Conservation (phyloP, 2,329 filamentous ascomycete genomes). For the Graphilbum ipis-grandicollis region DNA sequence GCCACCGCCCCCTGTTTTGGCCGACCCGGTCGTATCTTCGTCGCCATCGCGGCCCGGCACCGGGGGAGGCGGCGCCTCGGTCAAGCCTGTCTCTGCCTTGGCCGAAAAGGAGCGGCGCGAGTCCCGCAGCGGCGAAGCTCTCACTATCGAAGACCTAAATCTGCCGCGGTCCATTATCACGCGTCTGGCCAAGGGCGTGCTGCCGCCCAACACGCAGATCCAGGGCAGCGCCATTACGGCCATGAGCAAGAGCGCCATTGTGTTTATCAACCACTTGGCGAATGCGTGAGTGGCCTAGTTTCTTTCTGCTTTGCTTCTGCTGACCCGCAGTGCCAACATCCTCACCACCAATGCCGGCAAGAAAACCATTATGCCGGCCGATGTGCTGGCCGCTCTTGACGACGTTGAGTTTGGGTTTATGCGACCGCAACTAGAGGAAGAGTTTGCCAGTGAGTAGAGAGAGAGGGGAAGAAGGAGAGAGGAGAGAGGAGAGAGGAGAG, state of each 20-base stretch:
- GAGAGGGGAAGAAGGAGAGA: too few relatives aligned
- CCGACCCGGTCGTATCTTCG: neutral
- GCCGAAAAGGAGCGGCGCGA: constrained; percentile 10
- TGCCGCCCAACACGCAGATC: constrained; percentile 68
- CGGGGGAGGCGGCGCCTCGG: constrained; percentile 6
- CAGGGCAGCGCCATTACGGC: constrained; percentile 68
- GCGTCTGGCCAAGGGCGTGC: constrained; percentile 59
- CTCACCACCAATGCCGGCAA: constrained; percentile 48
- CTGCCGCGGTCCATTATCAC: constrained; percentile 71
- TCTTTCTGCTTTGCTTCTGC: neutral
- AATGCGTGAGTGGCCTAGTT: constrained; percentile 40
- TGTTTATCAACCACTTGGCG: constrained; percentile 69
- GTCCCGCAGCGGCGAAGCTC: constrained; percentile 15
- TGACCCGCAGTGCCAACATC: constrained; percentile 48
- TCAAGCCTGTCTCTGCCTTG: constrained; percentile 10
- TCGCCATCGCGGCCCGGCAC: too few relatives aligned
- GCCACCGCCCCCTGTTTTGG: too few relatives aligned
- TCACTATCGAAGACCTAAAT: constrained; percentile 51
- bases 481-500: too few relatives aligned
- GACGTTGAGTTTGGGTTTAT: constrained; percentile 64
- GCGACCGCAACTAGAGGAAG: constrained; percentile 49
- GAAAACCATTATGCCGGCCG: constrained; percentile 60
- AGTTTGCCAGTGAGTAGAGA: constrained; percentile 44
- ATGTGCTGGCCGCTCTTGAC: constrained; percentile 63
- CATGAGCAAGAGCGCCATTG: constrained; percentile 64